Base-by-base conservation (phyloP, 148 eudicot genomes). In the Vaccinium darrowii region DNA sequence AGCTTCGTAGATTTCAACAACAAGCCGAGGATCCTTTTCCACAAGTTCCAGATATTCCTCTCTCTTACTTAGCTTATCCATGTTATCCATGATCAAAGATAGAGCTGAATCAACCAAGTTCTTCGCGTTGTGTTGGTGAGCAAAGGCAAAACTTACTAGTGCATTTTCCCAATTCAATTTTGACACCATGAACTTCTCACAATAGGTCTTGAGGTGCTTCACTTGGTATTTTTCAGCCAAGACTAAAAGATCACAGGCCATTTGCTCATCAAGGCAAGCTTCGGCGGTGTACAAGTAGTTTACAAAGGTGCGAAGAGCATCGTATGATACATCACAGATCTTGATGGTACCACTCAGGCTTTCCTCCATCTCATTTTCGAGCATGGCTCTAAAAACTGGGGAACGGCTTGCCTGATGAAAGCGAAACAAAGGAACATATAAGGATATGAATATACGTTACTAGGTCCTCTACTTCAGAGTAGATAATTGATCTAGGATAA, bases 361-460 rank as follows among this genome's bases (percentile, higher is more conserved):
- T 86, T 94, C 98, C 84, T 92, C 92, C 98, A 95, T 95, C 79
- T 95, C 93, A 67, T 72, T 93, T 88, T 95, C 98, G 18, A 95
- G 93, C 98, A 95, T 95, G 63, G 95, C 98, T 86, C 87, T 90
- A 89, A 95, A 95, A 33, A 95, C 98, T 23, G 98, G 98, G 13
- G 98, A 95, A 16, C 98, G 93, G 84, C 91, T 91, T 76, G 92
- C 91, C 98, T 95, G 90, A 39, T n/a, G 49, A 72, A 25, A 47
- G 1, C 23, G 11, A 56, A 39, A n/a, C 15, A 73, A 39, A 69
- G 19, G 58, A 51, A 57, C 16, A 3, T 10, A 76, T 33, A 5
- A 1, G n/a, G 49, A 13, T 27, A 57, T 30, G 3, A 62, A 19
- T 43, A 43, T 43, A 5, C 6, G 7, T 5, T 2, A 33, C 33